Evolutionary conservation across 345 rosid genomes (phyloP), one percentile per base, ranked within the genome.

Genomic region (Arabidopsis suecica): DNA sequence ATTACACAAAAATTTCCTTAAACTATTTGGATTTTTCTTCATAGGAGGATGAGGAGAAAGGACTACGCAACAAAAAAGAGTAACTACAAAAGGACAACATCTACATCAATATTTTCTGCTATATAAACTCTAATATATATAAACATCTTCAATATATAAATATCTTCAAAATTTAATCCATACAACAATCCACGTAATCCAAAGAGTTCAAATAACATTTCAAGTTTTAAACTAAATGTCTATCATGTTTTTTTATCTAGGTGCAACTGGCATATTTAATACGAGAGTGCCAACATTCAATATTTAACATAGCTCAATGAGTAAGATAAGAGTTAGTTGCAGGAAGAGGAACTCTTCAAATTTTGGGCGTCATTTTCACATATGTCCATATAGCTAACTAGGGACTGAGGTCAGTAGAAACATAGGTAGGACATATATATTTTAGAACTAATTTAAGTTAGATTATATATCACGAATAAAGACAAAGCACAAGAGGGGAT

Each of bases 341-440:
- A 44, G 22, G 75, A 44, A 55, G 59, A 76, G 61, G 16, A 61
- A 50, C 58, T 69, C 51, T 69, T 56, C 42, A 23, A 37, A 61
- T 36, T 54, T 62, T 8, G 10, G 51, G 63, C 36, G 80, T 76
- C 75, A 69, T 36, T 36, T 51, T 69, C 75, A 37, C 13, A 55
- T 16, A 30, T 22, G 57, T 57, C 57, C 57, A 44, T 44, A 58
- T 58, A 44, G 62, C 1, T 63, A 34, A 13, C 37, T 62, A 28
- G 37, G 71, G 80, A 63, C 76, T 60, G 51, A 44, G 36, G 20
- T 25, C 34, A 61, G 59, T 13, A 54, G 49, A 55, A 59, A 75
- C 32, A 9, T 16, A 53, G 33, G 66, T 11, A 22, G 5, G 41
- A 73, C 56, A 65, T 51, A 6, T 13, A 74, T n/a, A 42, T 30